These are phyloP conservation scores for Curvularia sp. DNA, from an alignment of 2,329 filamentous ascomycete species.

Conservation along the genomic window DNA sequence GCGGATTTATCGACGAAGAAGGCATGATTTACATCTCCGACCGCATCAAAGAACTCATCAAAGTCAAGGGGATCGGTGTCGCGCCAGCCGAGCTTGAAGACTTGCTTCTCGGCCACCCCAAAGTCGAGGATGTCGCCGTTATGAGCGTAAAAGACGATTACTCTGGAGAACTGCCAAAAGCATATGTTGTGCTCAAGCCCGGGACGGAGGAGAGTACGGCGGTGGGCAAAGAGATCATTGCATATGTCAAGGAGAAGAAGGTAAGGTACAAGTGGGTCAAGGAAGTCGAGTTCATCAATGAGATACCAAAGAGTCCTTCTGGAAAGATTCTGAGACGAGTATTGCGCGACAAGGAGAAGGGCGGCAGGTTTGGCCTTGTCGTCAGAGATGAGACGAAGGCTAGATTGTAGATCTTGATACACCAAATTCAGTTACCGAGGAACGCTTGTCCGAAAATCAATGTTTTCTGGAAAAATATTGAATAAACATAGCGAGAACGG, in stretches of 20 bases:
- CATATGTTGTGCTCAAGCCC: slow-evolving; percentile 54
- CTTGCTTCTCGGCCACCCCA: slow-evolving; percentile 63
- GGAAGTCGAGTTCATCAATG: slow-evolving; percentile 56
- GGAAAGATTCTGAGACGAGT: slow-evolving; percentile 59
- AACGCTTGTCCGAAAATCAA: too few species aligned
- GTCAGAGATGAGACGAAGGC: slow-evolving; percentile 39
- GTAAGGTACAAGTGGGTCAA: slow-evolving; percentile 57
- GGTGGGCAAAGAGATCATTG: slow-evolving; percentile 53
- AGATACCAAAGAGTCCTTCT: slow-evolving; percentile 57
- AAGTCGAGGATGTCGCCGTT: slow-evolving; percentile 65
- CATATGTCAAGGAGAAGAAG: slow-evolving; percentile 55
- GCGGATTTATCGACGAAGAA: slow-evolving; percentile 63
- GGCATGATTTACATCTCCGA: slow-evolving; percentile 66
- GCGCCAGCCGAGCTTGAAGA: slow-evolving; percentile 71
- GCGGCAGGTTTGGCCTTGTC: slow-evolving; percentile 37
- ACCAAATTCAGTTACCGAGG: background rate
- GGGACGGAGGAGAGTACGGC: slow-evolving; percentile 39
- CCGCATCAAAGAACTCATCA: slow-evolving; percentile 73
- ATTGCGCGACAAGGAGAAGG: slow-evolving; percentile 54
- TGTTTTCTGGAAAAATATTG: too few species aligned
- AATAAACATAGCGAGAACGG: too few species aligned
- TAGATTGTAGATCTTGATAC: slow-evolving; percentile 47
- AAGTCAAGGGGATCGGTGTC: slow-evolving; percentile 69
- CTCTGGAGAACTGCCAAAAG: slow-evolving; percentile 57
- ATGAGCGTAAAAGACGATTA: slow-evolving; percentile 63